Evolutionary conservation across 176 grass and related monocot species (phyloP).

Genomic region (Tillandsia leiboldiana): DNA sequence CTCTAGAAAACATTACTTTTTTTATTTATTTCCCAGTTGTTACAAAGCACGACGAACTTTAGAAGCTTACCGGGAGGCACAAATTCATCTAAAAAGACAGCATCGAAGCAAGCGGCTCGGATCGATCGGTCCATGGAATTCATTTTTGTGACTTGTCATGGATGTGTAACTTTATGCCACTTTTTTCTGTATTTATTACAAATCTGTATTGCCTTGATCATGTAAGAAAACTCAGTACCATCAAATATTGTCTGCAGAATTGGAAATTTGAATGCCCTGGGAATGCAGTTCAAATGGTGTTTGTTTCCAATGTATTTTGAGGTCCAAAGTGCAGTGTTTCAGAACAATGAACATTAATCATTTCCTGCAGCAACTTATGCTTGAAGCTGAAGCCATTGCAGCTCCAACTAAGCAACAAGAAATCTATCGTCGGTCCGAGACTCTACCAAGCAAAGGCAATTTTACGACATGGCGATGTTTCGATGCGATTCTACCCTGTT

Average conservation of each 20-base stretch:
- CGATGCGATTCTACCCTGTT: too few relatives aligned
- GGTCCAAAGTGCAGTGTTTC: too few relatives aligned
- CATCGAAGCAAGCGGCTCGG: background rate
- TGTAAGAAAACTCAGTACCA: background rate
- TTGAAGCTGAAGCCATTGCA: too few relatives aligned
- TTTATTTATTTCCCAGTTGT: conserved; percentile 32
- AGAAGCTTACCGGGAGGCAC: conserved; percentile 1
- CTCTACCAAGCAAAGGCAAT: too few relatives aligned
- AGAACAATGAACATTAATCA: too few relatives aligned
- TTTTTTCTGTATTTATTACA: background rate
- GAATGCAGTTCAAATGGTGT: too few relatives aligned
- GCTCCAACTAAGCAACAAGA: too few relatives aligned
- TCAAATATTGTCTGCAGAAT: background rate
- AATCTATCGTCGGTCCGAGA: too few relatives aligned
- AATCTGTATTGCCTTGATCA: background rate
- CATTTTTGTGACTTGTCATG: background rate
- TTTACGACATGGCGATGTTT: too few relatives aligned
- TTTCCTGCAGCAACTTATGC: too few relatives aligned
- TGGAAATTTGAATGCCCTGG: background rate
- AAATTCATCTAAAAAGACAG: background rate
- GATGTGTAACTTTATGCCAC: background rate
- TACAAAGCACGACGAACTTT: conserved; percentile 59
- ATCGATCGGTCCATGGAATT: background rate
- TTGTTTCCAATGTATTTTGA: too few relatives aligned
- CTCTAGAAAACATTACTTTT: background rate